These are phyloP conservation scores for Jamesozyma jinghongensis DNA, from an alignment of 805 yeast genomes.

Conservation along the genomic window DNA sequence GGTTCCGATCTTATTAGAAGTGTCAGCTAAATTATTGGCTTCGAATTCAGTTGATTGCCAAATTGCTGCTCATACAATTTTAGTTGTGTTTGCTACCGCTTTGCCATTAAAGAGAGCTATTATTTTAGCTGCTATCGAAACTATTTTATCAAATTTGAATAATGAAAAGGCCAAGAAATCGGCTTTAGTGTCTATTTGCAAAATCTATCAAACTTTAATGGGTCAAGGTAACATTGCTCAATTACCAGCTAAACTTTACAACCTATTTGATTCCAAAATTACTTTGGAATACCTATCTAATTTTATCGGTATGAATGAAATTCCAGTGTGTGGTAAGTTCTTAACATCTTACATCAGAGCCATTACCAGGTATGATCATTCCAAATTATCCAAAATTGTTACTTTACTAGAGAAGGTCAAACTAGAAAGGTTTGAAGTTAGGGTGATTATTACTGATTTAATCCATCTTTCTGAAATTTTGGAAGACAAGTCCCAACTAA, in stretches of 20 bases:
- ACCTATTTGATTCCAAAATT: conserved; percentile 24
- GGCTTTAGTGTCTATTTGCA: conserved; percentile 40
- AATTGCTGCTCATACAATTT: conserved; percentile 72
- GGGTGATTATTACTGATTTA: conserved; percentile 33
- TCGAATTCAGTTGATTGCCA: conserved; percentile 51
- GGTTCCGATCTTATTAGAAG: conserved; percentile 51
- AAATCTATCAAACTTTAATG: conserved; percentile 40
- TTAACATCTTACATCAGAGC: conserved; percentile 38
- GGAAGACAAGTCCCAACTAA: conserved; percentile 33
- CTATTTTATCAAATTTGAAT: conserved; percentile 42
- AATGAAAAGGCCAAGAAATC: conserved; percentile 33
- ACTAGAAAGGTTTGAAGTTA: conserved; percentile 32
- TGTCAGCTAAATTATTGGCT: conserved; percentile 45
- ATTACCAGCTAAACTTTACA: conserved; percentile 32
- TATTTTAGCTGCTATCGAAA: conserved; percentile 50
- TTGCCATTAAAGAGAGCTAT: conserved; percentile 49
- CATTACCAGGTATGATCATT: conserved; percentile 36
- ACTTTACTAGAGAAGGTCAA: conserved; percentile 29
- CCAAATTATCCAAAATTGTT: conserved; percentile 30
- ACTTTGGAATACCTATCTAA: conserved; percentile 13
- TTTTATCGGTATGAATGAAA: conserved; percentile 21
- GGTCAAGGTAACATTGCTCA: conserved; percentile 35
- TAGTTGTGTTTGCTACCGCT: conserved; percentile 70
- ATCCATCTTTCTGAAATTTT: conserved; percentile 31
- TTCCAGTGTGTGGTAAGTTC: conserved; percentile 30